Base-by-base conservation (phyloP, 768 basidiomycete species). In the Trametes cubensis region DNA sequence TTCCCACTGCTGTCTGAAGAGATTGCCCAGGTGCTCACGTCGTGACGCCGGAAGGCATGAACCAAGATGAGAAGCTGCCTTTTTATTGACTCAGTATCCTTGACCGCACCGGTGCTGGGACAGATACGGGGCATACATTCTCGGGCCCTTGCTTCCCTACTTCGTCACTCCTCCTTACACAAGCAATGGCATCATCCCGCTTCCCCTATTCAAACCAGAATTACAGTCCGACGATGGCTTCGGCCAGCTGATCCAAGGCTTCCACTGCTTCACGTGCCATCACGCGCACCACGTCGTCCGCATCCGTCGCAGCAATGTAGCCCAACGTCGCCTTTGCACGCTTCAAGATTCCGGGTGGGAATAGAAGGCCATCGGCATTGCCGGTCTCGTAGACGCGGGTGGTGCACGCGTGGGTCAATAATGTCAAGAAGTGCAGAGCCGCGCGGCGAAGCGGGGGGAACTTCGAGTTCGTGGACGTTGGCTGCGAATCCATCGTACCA, bases 111-210 rank as follows among this genome's bases (percentile, higher is more conserved):
- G 78, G 79, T 77, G 79, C 79, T 89, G 87, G 85, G 93, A 95
- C 93, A 95, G 94, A 94, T 95, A 94, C 92, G 93, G 83, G 90
- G 91, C 79, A 64, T 20, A 81, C 77, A 82, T 63, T 18, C 47
- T 28, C 15, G 46, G 48, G 34, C 34, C 34, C 34, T 4, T 34
- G 34, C 39, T 45, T 34, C 30, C 17, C n/a, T 21, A 30, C 4
- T 39, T 7, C 18, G 21, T 48, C 38, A 34, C 46, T 39, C 28
- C 42, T 23, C 17, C 13, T 46, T 15, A 60, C 13, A 44, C 25
- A 55, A 34, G 44, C 42, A 45, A 25, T 26, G 38, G 18, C 42
- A 20, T 15, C 23, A 49, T 49, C 25, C 20, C 21, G 20, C 15
- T 49, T 26, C 48, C 23, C 2, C 21, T n/a, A 38, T 38, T 28